Percentiles rank a stretch among this genome's conserved stretches.
Conservation (phyloP, 352 stramenopile species). For the Globisporangium takayamanum region DNA sequence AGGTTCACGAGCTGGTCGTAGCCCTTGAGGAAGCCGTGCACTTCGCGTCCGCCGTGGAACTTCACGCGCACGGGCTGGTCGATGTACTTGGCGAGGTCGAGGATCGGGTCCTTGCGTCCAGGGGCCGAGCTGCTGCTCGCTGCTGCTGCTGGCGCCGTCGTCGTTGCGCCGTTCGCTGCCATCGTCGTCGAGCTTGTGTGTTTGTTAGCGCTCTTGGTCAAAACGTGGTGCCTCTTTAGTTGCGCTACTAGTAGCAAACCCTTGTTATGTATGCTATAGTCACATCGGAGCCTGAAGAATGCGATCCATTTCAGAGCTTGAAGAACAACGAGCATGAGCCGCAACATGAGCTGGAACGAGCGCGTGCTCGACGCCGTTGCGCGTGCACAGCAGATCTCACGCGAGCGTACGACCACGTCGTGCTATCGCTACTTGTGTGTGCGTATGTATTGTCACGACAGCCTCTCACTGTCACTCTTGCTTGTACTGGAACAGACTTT, state of each 20-base stretch:
- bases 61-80: conserved; percentile 93
- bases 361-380: conserved; percentile 48
- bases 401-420: conserved; percentile 28
- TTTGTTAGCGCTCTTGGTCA: not conserved
- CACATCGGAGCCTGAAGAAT: too few relatives aligned
- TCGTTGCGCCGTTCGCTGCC: conserved; percentile 44
- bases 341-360: conserved; percentile 48
- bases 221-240: not conserved
- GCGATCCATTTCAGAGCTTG: conserved; percentile 13
- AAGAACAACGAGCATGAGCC: conserved; percentile 25
- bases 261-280: too few relatives aligned
- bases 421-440: not conserved
- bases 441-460: not conserved
- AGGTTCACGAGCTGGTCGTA: conserved; percentile 97
- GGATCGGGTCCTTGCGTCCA: conserved; percentile 77
- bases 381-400: conserved; percentile 23
- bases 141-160: conserved; percentile 13
- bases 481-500: conserved; percentile 33
- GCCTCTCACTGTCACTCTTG: not conserved
- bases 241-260: not conserved
- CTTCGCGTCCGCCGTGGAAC: conserved; percentile 91
- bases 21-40: conserved; percentile 90
- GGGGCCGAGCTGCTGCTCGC: conserved; percentile 19
- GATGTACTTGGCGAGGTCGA: conserved; percentile 94
- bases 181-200: conserved; percentile 11